These are phyloP conservation scores for Globisporangium echinulatum DNA, from an alignment of 352 stramenopile species.

Conservation along the genomic window DNA sequence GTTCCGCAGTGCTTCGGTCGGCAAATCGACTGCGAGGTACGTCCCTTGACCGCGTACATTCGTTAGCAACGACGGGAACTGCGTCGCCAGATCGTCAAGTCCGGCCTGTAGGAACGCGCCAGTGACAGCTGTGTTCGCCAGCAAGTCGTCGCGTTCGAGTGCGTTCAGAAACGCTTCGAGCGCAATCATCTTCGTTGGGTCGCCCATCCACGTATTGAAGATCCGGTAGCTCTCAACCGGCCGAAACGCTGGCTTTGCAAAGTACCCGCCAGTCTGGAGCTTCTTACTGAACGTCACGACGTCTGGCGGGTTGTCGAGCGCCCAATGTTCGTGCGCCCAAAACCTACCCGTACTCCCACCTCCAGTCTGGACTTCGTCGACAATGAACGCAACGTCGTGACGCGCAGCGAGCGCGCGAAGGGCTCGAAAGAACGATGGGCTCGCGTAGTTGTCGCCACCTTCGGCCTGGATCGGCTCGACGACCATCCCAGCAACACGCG, in stretches of 20 bases:
- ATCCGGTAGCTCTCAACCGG: no score
- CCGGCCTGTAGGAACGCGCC: conserved; percentile 59
- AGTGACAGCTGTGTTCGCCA: conserved; percentile 44
- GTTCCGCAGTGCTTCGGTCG: conserved; percentile 54
- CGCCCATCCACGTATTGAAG: no score
- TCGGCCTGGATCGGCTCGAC: no score
- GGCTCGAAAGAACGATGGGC: conserved; percentile 53
- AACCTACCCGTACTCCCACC: conserved; percentile 80
- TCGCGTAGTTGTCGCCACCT: conserved; percentile 19
- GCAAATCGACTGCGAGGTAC: conserved; percentile 76
- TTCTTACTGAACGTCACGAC: conserved; percentile 86
- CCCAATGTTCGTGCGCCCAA: conserved; percentile 82
- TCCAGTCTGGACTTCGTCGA: conserved; percentile 82
- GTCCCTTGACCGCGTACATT: conserved; percentile 77
- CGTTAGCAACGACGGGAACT: conserved; percentile 54
- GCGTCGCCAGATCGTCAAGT: conserved; percentile 30
- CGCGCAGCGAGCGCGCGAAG: conserved; percentile 50
- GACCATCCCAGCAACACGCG: no score
- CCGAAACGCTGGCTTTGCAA: no score
- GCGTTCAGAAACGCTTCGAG: no score
- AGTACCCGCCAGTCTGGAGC: conserved; percentile 30
- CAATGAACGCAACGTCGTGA: conserved; percentile 71
- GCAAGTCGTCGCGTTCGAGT: no score
- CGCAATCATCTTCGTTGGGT: no score
- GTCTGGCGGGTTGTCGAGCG: conserved; percentile 64